Conservation (phyloP, 441 rosid genomes). For the Gossypium gossypioides region DNA sequence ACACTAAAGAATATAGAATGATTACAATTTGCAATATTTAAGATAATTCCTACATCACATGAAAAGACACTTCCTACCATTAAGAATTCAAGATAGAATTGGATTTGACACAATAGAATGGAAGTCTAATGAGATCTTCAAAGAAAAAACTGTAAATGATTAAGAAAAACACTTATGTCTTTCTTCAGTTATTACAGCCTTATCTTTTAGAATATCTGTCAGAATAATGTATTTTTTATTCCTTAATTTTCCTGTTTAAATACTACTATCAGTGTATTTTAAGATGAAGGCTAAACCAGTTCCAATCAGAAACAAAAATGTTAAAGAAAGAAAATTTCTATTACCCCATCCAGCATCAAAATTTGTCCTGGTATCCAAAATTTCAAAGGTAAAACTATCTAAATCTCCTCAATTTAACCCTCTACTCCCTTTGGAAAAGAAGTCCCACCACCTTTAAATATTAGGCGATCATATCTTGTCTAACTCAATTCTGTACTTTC, state of each 20-base stretch:
- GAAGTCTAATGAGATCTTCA: not conserved
- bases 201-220: not conserved
- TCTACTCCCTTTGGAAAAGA: slow-evolving; percentile 48
- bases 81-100: not conserved
- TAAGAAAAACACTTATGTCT: not conserved
- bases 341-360: slow-evolving; percentile 64
- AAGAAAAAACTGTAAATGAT: not conserved
- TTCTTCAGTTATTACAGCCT: not conserved
- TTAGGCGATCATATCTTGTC: slow-evolving; percentile 36
- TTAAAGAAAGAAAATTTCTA: not conserved
- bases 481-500: slow-evolving; percentile 57
- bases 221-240: not conserved
- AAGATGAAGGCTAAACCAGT: not conserved
- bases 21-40: not conserved
- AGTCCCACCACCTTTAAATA: slow-evolving; percentile 64
- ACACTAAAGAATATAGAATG: not conserved
- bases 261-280: not conserved
- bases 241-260: not conserved
- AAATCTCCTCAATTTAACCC: slow-evolving; percentile 41
- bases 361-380: slow-evolving; percentile 49
- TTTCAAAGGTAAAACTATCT: slow-evolving; percentile 35
- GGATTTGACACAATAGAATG: not conserved
- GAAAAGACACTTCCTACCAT: not conserved
- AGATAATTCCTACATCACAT: not conserved
- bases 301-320: not conserved